Evolutionary conservation across 192 early-diverging fungal species (phyloP).

Genomic region (Rhizoclosmatium globosum): DNA sequence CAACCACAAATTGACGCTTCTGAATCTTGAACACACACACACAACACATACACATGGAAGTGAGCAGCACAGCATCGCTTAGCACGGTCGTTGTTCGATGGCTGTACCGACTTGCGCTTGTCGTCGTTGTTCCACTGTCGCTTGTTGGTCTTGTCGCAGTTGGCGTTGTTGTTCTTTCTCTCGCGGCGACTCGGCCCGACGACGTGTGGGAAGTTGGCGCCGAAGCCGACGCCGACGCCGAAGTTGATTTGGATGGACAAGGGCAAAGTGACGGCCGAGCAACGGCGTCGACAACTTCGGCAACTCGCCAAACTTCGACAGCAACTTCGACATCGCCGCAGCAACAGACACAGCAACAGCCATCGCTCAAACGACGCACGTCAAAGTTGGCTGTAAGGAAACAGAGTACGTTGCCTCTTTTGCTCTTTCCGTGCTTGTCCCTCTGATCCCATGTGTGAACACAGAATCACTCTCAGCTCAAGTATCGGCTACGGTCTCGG

Average conservation of each 20-base stretch:
- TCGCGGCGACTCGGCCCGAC: neutral
- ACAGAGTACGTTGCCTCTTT: neutral
- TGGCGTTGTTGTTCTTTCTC: neutral
- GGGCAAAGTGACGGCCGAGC: neutral
- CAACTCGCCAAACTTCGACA: neutral
- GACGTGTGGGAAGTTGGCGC: neutral
- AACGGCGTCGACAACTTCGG: neutral
- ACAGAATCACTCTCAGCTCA: neutral
- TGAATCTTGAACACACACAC: neutral
- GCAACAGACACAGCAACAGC: neutral
- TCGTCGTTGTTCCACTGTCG: conserved; percentile 2
- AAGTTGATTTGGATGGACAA: neutral
- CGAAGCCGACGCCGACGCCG: neutral
- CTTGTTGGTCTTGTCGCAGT: conserved; percentile 11
- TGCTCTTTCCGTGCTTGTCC: too few relatives aligned
- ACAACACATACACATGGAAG: neutral
- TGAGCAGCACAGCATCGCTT: neutral
- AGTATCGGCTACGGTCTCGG: conserved; percentile 23
- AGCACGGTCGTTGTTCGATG: neutral
- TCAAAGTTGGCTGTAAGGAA: neutral
- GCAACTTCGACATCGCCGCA: neutral
- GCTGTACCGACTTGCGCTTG: neutral
- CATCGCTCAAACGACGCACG: neutral
- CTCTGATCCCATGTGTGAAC: too few relatives aligned
- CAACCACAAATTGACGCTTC: too few relatives aligned